Evolutionary conservation across 805 yeast genomes (phyloP).

Genomic region (Suhomyces canberraensis): DNA sequence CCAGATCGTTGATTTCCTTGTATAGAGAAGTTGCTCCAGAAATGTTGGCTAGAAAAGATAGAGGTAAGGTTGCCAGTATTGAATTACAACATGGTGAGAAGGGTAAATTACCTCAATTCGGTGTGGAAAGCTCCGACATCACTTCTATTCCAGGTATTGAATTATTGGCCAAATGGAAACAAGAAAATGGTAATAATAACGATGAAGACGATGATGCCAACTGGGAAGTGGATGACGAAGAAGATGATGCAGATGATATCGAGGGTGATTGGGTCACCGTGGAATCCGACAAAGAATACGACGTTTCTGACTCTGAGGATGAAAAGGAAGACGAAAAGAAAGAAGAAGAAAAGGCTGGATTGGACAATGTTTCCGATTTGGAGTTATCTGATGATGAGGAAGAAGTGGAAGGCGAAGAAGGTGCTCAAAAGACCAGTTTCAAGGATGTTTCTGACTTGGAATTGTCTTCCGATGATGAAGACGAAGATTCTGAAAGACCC

Average conservation of each 20-base stretch:
- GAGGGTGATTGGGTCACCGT: constrained; percentile 94
- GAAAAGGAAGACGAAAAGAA: constrained; percentile 40
- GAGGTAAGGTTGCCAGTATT: constrained; percentile 91
- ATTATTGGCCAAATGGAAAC: constrained; percentile 81
- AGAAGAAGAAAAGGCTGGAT: constrained; percentile 29
- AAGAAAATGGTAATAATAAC: constrained; percentile 52
- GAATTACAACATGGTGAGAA: constrained; percentile 60
- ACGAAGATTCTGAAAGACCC: constrained; percentile 19
- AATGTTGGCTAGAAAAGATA: constrained; percentile 83
- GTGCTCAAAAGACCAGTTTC: too few relatives aligned
- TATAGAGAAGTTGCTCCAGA: constrained; percentile 97
- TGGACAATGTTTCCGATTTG: background rate
- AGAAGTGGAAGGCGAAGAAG: background rate
- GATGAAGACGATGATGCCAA: constrained; percentile 49
- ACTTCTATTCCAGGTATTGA: constrained; percentile 91
- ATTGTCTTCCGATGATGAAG: constrained; percentile 25
- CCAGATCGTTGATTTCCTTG: constrained; percentile 77
- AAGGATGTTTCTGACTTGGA: constrained; percentile 30
- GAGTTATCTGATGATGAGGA: too few relatives aligned
- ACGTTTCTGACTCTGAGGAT: constrained; percentile 50
- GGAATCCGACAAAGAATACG: constrained; percentile 75
- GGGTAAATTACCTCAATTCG: constrained; percentile 55
- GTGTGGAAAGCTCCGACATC: constrained; percentile 62
- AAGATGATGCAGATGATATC: constrained; percentile 50
- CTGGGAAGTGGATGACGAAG: constrained; percentile 51